phyloP scores from a whole-genome alignment of 1,139 yeast species.

The Kodamaea arcana region DNA sequence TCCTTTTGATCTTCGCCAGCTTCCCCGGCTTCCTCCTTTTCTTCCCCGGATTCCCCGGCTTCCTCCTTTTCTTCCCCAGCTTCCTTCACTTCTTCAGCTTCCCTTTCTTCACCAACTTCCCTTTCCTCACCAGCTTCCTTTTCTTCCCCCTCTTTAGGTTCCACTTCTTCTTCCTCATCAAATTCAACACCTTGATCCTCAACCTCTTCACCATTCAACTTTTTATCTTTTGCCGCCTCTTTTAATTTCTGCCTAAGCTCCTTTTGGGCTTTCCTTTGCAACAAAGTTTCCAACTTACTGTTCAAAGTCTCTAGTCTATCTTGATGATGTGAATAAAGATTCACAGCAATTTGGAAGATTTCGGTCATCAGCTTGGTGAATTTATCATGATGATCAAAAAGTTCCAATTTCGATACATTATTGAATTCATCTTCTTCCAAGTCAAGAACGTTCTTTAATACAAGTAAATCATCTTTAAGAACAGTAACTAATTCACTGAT shows the following conservation, averaged over 20 bases:
- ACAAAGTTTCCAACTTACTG: conserved; percentile 29
- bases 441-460: conserved; percentile 25
- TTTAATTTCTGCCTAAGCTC: conserved; percentile 33
- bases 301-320: conserved; percentile 38
- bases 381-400: conserved; percentile 7
- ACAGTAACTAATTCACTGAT: conserved; percentile 32
- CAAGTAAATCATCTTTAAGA: conserved; percentile 32
- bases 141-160: too few species aligned
- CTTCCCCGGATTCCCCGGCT: neutral
- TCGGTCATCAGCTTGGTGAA: conserved; percentile 30
- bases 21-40: neutral
- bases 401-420: conserved; percentile 6
- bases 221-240: conserved; percentile 16
- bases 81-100: neutral
- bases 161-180: conserved; percentile 3
- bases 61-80: neutral
- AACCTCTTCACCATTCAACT: conserved; percentile 18
- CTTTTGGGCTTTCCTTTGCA: conserved; percentile 33
- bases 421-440: conserved; percentile 24
- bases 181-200: conserved; percentile 13
- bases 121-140: conserved; percentile 8
- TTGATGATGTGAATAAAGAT: conserved; percentile 37
- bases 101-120: conserved; percentile 4
- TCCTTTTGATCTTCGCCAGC: neutral
- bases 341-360: conserved; percentile 29